phyloP scores from a whole-genome alignment of 176 grass and related monocot genomes.

The Carex scoparia region DNA sequence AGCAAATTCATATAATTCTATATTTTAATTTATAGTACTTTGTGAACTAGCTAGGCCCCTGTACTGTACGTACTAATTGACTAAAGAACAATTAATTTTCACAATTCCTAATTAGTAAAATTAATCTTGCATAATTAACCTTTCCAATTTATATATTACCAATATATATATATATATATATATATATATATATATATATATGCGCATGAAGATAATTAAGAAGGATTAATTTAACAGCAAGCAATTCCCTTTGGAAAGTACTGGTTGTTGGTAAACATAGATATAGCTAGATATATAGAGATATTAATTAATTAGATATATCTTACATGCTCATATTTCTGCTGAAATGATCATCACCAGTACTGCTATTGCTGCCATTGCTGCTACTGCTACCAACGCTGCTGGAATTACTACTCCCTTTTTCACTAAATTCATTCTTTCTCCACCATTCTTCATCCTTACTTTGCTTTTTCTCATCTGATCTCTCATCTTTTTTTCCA shows the following conservation, averaged over 20 bases:
- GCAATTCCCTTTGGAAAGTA: too few species aligned
- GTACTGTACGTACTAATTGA: background rate
- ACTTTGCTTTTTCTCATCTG: constrained; percentile 1
- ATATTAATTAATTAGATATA: background rate
- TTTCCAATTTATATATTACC: too few species aligned
- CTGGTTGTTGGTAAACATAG: background rate
- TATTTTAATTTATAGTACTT: background rate
- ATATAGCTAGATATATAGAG: background rate
- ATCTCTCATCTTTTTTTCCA: constrained; percentile 20
- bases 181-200: too few species aligned
- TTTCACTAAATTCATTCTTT: constrained; percentile 51
- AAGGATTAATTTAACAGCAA: background rate
- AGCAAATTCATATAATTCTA: background rate
- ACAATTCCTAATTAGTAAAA: background rate
- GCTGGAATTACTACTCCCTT: constrained; percentile 33
- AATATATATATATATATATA: too few species aligned
- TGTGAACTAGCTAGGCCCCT: background rate
- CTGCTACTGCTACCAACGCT: constrained; percentile 56
- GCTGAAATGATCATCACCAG: constrained; percentile 11
- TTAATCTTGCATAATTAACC: background rate
- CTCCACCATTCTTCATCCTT: constrained; percentile 55
- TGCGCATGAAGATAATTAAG: too few species aligned
- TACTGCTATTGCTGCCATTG: constrained; percentile 27
- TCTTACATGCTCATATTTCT: constrained; percentile 23
- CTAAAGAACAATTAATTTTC: constrained; percentile 3